A percentile compares a stretch with the other conserved stretches of the same genome.
Evolutionary conservation across 805 yeast species (phyloP).

Genomic region (Ogataea saltuana): DNA sequence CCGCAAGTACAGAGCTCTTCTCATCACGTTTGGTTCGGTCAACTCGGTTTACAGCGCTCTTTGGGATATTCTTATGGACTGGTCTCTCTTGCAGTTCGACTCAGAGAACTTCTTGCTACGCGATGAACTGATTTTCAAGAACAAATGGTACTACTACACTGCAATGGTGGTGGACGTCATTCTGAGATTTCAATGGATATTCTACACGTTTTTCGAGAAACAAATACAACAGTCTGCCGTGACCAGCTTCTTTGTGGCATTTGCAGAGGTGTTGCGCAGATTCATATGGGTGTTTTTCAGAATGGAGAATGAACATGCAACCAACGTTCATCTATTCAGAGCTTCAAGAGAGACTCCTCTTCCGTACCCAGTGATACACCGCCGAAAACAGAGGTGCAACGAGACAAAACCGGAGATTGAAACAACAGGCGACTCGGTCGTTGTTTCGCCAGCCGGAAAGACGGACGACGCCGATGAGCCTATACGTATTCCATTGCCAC

Average conservation of each 20-base stretch:
- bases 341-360: constrained; percentile 86
- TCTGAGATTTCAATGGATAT: constrained; percentile 88
- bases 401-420: no score
- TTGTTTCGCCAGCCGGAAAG: neutral
- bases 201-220: constrained; percentile 74
- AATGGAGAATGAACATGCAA: constrained; percentile 94
- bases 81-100: constrained; percentile 78
- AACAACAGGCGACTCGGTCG: neutral
- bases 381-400: constrained; percentile 14
- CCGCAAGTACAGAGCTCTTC: constrained; percentile 48
- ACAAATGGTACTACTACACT: constrained; percentile 62
- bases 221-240: constrained; percentile 86
- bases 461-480: neutral
- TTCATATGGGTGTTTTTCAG: constrained; percentile 89
- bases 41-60: constrained; percentile 68
- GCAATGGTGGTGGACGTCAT: constrained; percentile 75
- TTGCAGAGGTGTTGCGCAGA: constrained; percentile 80
- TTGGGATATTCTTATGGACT: constrained; percentile 97
- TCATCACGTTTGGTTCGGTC: constrained; percentile 70
- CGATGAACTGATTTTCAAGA: constrained; percentile 65
- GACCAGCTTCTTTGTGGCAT: constrained; percentile 79
- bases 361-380: constrained; percentile 61
- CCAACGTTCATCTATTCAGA: constrained; percentile 80
- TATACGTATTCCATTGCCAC: neutral
- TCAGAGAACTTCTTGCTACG: constrained; percentile 61